Conservation (phyloP, 345 rosid species). For the Salix purpurea region DNA sequence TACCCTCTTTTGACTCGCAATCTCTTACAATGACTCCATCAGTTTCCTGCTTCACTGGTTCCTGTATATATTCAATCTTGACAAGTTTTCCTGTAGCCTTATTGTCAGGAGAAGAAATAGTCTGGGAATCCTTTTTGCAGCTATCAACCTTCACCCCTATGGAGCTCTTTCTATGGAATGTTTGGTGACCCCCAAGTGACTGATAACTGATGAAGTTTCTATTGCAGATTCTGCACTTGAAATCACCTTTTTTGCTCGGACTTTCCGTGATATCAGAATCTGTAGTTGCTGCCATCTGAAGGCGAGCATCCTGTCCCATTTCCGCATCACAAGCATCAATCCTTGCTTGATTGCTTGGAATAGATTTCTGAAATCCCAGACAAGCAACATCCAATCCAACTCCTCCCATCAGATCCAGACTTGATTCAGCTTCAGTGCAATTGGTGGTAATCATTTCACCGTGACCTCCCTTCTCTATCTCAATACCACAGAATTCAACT, state of each 20-base stretch:
- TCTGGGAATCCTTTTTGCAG: constrained; percentile 1
- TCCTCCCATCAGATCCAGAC: constrained; percentile 17
- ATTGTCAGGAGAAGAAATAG: constrained; percentile 6
- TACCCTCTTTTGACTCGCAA: constrained; percentile 9
- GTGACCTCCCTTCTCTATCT: constrained; percentile 6
- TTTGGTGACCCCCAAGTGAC: constrained; percentile 70
- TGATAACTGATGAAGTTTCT: constrained; percentile 42
- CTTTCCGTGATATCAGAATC: constrained; percentile 9
- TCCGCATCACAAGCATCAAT: constrained; percentile 15
- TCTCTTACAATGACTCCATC: constrained; percentile 13
- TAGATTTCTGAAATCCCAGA: constrained; percentile 9
- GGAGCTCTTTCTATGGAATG: constrained; percentile 37
- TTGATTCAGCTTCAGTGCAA: constrained; percentile 11
- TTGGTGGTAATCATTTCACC: constrained; percentile 6
- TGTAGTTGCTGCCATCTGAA: neutral
- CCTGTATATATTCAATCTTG: constrained; percentile 13
- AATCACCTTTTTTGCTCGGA: constrained; percentile 14
- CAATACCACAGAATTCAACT: constrained; percentile 7
- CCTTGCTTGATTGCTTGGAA: constrained; percentile 15
- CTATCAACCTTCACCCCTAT: constrained; percentile 12
- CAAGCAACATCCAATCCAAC: constrained; percentile 15
- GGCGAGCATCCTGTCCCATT: constrained; percentile 7
- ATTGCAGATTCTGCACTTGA: constrained; percentile 48
- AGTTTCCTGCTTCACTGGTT: constrained; percentile 16
- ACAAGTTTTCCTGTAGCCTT: constrained; percentile 10